Evolutionary conservation across 108 stramenopile genomes (phyloP).

Genomic region (Cyclotella baltica): DNA sequence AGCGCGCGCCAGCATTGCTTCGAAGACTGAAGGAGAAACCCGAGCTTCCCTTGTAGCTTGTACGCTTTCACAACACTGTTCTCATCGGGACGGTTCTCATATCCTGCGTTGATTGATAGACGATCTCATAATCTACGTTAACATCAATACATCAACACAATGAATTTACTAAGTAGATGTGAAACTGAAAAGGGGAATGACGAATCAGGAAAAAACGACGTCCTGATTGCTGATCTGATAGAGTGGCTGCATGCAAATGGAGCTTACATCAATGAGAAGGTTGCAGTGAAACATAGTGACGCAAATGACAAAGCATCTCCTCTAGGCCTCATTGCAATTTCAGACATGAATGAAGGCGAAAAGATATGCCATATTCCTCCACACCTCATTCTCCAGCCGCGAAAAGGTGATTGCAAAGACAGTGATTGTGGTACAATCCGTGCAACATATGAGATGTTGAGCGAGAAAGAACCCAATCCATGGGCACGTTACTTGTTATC

Average conservation of each 20-base stretch:
- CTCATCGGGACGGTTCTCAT: too few species aligned
- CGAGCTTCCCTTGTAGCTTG: too few species aligned
- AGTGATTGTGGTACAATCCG: slow-evolving; percentile 48
- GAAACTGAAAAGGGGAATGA: too few species aligned
- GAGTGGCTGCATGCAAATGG: slow-evolving; percentile 42
- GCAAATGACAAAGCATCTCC: slow-evolving; percentile 36
- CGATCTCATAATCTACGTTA: too few species aligned
- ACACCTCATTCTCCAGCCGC: slow-evolving; percentile 39
- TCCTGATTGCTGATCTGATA: not conserved
- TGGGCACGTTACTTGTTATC: slow-evolving; percentile 60
- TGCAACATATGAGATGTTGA: slow-evolving; percentile 45
- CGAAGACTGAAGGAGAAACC: too few species aligned
- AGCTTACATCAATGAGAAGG: slow-evolving; percentile 40
- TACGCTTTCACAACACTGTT: too few species aligned
- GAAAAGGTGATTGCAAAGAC: not conserved
- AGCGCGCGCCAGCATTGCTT: too few species aligned
- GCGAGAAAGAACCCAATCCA: slow-evolving; percentile 52
- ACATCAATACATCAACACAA: too few species aligned
- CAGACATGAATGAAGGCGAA: slow-evolving; percentile 52
- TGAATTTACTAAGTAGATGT: too few species aligned
- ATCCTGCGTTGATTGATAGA: too few species aligned
- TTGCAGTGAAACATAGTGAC: slow-evolving; percentile 26
- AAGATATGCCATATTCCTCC: slow-evolving; percentile 51
- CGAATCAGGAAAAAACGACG: not conserved
- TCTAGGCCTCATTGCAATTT: slow-evolving; percentile 57